Evolutionary conservation across 1,139 yeast genomes (phyloP), one percentile per base, ranked within the genome.

Genomic region (Taiozyma onychis): DNA sequence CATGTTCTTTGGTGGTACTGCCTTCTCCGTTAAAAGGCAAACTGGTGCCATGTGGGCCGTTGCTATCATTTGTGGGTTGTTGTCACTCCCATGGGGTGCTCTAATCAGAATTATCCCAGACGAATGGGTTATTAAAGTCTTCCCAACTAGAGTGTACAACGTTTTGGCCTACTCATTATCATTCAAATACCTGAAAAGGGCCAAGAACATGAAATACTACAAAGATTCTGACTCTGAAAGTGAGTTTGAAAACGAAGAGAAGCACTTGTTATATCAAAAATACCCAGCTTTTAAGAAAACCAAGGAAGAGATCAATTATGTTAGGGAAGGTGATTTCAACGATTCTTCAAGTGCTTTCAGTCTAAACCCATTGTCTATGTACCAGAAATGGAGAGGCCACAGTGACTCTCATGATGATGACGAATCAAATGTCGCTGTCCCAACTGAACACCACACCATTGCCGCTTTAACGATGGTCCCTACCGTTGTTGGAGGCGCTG

Each of bases 1-100:
- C 61, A 91, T 95, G 98, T 88, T 83, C 70, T 93, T 89, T 56
- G 99, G 99, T 49, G 99, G 99, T 51, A 88, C 95, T 45, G 97
- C 99, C 0, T 95, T 95, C 68, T 81, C 90, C 21, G 77, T 91
- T 57, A 81, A 80, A 3, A 77, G 85, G 56, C 95, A 88, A 68
- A 83, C 95, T 1, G 85, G 87, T 6, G 81, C 80, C 2, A 83
- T 83, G 85, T 95, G 99, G 99, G 95, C 81, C 0, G 82, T 90
- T 3, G 96, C 98, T 0, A 70, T 95, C 16, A 63, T 88, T 43
- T 83, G 96, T 72, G 99, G 99, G 28, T 69, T 87, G 57, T 54
- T 88, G 22, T 87, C 97, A 16, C 72, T 93, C 44, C 97, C 98
- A 0, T 78, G 83, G 45, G 98, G 97, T 53, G 65, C 75, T 24